A percentile compares a stretch with the other conserved stretches of the same genome.
Evolutionary conservation across 2,329 filamentous ascomycete genomes (phyloP).

Genomic region (Pseudopyricularia cyperi): DNA sequence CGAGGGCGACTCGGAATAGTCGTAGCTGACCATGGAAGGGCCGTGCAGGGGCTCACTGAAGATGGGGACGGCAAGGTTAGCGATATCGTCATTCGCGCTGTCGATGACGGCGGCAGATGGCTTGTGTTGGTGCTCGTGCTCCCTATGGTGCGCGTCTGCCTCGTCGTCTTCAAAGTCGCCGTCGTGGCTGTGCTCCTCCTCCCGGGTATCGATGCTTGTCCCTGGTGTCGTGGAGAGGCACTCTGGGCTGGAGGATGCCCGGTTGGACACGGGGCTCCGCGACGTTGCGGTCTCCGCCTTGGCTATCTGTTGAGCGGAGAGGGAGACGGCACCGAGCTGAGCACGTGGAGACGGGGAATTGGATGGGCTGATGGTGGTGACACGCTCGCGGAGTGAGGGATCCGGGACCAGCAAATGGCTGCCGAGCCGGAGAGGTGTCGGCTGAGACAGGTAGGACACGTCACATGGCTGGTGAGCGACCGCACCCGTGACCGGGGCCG

Average conservation of each 20-base stretch:
- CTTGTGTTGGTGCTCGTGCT: neutral
- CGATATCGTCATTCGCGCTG: neutral
- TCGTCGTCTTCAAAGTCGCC: neutral
- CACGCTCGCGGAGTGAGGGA: neutral
- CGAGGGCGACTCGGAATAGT: neutral
- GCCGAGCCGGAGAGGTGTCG: neutral
- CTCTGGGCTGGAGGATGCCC: neutral
- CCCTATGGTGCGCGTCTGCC: neutral
- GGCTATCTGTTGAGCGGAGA: neutral
- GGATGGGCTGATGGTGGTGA: neutral
- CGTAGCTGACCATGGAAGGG: neutral
- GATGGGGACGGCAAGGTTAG: neutral
- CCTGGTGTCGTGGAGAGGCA: neutral
- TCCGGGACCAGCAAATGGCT: neutral
- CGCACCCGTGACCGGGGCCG: neutral
- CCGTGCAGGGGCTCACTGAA: neutral
- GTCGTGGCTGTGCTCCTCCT: neutral
- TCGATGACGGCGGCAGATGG: neutral
- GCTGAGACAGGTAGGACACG: neutral
- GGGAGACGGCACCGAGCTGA: neutral
- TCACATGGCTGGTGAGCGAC: neutral
- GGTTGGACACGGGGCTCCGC: neutral
- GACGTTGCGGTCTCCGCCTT: neutral
- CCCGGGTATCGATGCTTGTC: neutral
- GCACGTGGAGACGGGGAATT: neutral